Percentiles rank a stretch among this genome's conserved stretches.
phyloP scores from a whole-genome alignment of 139 green algal genomes.

The Chlamydomonas sphaeroides region DNA sequence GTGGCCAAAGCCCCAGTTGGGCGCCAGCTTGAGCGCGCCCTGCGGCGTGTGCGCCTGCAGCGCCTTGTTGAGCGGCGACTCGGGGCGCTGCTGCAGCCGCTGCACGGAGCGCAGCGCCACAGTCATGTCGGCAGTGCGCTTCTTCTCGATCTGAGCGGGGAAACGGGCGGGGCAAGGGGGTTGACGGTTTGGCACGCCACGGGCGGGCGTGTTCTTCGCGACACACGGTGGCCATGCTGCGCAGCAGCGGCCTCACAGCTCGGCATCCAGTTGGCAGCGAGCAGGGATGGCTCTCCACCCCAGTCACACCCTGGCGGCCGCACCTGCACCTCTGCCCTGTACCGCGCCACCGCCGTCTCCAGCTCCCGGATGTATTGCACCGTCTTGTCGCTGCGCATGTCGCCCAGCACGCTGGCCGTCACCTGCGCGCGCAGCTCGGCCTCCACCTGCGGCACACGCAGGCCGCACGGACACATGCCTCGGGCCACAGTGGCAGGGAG shows the following conservation, averaged over 20 bases:
- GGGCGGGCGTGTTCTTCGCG: neutral
- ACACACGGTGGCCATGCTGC: too few species aligned
- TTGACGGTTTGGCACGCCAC: neutral
- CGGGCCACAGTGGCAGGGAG: too few species aligned
- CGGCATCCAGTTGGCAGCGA: too few species aligned
- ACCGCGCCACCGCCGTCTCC: constrained; percentile 45
- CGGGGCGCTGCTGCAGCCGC: constrained; percentile 18
- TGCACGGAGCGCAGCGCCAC: constrained; percentile 52
- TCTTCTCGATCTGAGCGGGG: constrained; percentile 43
- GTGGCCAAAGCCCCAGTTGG: constrained; percentile 21
- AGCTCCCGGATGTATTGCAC: constrained; percentile 61
- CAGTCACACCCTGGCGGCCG: neutral
- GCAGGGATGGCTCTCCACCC: too few species aligned
- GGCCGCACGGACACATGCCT: too few species aligned
- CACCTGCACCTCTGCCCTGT: constrained; percentile 37
- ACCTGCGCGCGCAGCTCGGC: constrained; percentile 41
- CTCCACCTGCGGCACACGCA: constrained; percentile 49
- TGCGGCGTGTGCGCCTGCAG: constrained; percentile 23
- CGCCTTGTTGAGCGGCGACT: constrained; percentile 37
- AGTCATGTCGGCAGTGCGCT: constrained; percentile 45
- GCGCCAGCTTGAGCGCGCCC: constrained; percentile 20
- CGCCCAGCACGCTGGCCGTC: constrained; percentile 45
- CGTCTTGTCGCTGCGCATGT: constrained; percentile 48
- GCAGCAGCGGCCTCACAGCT: too few species aligned
- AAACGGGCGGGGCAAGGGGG: too few species aligned